Percentiles rank a stretch among this genome's conserved stretches.
phyloP scores from a whole-genome alignment of 345 rosid genomes.

The Geranium rotundifolium region DNA sequence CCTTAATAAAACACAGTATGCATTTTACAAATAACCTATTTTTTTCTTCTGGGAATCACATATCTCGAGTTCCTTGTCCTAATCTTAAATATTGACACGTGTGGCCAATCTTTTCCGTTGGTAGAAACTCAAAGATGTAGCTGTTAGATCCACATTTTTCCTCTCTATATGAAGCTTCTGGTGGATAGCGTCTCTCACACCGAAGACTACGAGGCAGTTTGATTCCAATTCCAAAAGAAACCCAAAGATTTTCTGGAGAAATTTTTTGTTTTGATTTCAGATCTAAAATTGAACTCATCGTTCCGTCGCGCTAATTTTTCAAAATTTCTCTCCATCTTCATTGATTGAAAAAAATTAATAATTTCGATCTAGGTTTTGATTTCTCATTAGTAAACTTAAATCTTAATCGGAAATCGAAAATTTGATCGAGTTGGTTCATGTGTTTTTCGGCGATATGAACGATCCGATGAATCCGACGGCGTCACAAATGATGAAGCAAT shows the following conservation, averaged over 20 bases:
- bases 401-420: too few species aligned
- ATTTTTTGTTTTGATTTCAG: neutral
- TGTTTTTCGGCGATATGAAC: neutral
- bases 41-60: too few species aligned
- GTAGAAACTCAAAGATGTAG: too few species aligned
- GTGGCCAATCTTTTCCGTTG: too few species aligned
- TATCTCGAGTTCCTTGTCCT: too few species aligned
- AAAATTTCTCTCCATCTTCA: too few species aligned
- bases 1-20: too few species aligned
- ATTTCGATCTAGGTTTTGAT: neutral
- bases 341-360: neutral
- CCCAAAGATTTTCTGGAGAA: neutral
- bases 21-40: too few species aligned
- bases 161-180: neutral
- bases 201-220: neutral
- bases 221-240: too few species aligned
- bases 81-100: too few species aligned
- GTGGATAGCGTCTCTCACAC: neutral
- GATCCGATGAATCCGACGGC: conserved; percentile 21
- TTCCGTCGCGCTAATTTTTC: neutral
- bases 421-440: too few species aligned
- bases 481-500: conserved; percentile 4
- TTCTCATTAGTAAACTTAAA: neutral
- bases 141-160: too few species aligned
- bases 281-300: neutral